phyloP scores from a whole-genome alignment of 2,329 filamentous ascomycete species.

The Cladosporium sp. region DNA sequence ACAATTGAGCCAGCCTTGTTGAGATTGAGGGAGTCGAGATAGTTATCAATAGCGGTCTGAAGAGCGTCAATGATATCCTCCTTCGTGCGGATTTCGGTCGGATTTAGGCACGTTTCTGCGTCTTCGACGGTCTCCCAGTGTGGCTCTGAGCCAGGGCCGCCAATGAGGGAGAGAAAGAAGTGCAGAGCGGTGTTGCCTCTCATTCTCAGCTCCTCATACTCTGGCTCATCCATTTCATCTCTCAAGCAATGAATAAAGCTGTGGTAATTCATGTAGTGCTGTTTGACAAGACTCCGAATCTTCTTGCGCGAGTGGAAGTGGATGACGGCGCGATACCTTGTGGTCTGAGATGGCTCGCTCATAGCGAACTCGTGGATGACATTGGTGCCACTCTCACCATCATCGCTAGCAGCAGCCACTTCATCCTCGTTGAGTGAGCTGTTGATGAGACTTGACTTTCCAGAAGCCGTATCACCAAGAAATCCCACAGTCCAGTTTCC shows the following conservation, averaged over 20 bases:
- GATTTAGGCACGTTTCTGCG: not conserved
- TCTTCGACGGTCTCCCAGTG: not conserved
- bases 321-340: not conserved
- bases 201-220: not conserved
- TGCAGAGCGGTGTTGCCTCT: not conserved
- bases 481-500: not conserved
- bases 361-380: not conserved
- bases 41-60: not conserved
- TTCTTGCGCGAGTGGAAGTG: not conserved
- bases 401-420: not conserved
- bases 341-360: not conserved
- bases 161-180: not conserved
- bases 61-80: not conserved
- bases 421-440: not conserved
- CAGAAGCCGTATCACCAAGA: not conserved
- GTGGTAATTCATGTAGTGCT: not conserved
- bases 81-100: not conserved
- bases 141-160: not conserved
- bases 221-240: not conserved
- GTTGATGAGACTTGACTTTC: not conserved
- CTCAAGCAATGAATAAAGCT: not conserved
- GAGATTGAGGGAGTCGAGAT: not conserved
- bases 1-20: not conserved
- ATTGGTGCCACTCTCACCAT: not conserved
- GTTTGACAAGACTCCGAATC: not conserved